These are phyloP conservation scores for Daldinia eschscholtzii DNA, from an alignment of 2,329 filamentous ascomycete species.

Conservation along the genomic window DNA sequence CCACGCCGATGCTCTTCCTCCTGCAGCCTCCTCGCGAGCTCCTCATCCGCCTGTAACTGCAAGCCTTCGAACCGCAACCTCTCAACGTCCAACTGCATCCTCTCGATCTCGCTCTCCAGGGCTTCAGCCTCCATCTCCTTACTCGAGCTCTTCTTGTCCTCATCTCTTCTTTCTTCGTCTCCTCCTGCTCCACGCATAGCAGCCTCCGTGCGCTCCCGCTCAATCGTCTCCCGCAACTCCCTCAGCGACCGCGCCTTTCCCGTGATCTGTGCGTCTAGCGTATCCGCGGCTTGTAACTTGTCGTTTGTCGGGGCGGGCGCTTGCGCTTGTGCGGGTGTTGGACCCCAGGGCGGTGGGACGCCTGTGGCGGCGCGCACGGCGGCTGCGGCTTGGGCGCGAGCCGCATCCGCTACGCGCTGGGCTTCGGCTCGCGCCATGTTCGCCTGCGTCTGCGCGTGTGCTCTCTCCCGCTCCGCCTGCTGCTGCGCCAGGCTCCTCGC, in stretches of 20 bases:
- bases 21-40: constrained; percentile 60
- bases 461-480: constrained; percentile 13
- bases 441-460: constrained; percentile 14
- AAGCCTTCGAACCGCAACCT: constrained; percentile 54
- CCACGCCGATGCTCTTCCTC: constrained; percentile 46
- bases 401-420: neutral
- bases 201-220: constrained; percentile 20
- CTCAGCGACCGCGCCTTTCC: constrained; percentile 51
- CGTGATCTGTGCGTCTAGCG: constrained; percentile 53
- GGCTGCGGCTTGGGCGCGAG: neutral
- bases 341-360: neutral
- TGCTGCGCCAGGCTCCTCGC: constrained; percentile 1
- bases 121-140: constrained; percentile 27
- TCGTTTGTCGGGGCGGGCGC: neutral
- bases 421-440: constrained; percentile 9
- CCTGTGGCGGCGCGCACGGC: neutral
- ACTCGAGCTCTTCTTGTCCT: neutral
- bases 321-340: neutral
- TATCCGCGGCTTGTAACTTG: constrained; percentile 45
- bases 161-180: constrained; percentile 14
- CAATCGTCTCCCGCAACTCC: constrained; percentile 40
- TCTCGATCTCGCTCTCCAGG: constrained; percentile 54
- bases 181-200: constrained; percentile 23
- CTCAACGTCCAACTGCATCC: constrained; percentile 45
- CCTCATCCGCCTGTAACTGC: constrained; percentile 57